phyloP scores from a whole-genome alignment of 2,329 filamentous ascomycete genomes.

The Epichloe amarillans region DNA sequence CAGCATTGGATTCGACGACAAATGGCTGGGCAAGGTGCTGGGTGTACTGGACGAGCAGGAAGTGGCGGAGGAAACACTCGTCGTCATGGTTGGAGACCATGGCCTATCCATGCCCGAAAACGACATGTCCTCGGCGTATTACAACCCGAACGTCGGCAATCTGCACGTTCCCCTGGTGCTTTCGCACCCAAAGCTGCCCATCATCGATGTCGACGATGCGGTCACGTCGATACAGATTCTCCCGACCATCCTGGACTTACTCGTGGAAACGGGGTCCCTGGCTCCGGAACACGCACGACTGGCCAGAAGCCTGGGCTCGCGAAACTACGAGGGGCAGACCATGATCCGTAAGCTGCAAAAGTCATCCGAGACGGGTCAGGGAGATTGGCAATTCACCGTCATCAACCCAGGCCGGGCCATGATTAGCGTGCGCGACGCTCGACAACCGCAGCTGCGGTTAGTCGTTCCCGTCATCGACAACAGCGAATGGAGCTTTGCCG shows the following conservation, averaged over 20 bases:
- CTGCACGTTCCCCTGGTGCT: conserved; percentile 20
- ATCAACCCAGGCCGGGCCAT: conserved; percentile 21
- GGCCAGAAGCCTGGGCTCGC: conserved; percentile 14
- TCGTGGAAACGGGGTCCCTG: conserved; percentile 20
- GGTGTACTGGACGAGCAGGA: conserved; percentile 17
- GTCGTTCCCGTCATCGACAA: conserved; percentile 19
- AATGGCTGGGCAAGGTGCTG: conserved; percentile 20
- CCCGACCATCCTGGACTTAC: conserved; percentile 21
- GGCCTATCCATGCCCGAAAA: conserved; percentile 21
- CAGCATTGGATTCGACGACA: conserved; percentile 19
- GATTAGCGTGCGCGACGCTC: conserved; percentile 19
- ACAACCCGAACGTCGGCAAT: conserved; percentile 20
- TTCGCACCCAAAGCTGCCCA: conserved; percentile 19
- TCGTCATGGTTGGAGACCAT: conserved; percentile 21
- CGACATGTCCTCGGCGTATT: conserved; percentile 17
- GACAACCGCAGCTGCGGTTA: conserved; percentile 16
- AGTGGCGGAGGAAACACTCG: conserved; percentile 20
- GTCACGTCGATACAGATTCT: conserved; percentile 21
- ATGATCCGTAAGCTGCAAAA: conserved; percentile 18
- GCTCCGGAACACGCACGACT: conserved; percentile 12
- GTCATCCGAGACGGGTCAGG: conserved; percentile 9
- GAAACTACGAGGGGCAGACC: conserved; percentile 22
- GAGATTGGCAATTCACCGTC: conserved; percentile 22
- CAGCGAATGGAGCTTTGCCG: conserved; percentile 19
- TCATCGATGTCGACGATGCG: conserved; percentile 17